A percentile compares a stretch with the other conserved stretches of the same genome.
Evolutionary conservation across 768 basidiomycete genomes (phyloP).

Genomic region (Lactifluus subvellereus): DNA sequence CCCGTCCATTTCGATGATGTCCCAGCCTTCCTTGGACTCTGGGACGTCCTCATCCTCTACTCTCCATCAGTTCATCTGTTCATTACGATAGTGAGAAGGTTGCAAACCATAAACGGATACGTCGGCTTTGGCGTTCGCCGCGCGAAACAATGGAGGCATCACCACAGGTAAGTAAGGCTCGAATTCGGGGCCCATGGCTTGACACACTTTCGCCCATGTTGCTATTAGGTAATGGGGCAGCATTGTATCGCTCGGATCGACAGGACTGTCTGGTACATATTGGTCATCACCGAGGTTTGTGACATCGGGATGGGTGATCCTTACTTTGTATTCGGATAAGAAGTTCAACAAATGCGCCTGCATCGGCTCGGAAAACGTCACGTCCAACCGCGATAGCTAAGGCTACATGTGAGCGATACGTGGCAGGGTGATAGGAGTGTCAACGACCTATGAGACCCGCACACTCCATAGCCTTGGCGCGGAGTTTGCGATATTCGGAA

Average conservation of each 20-base stretch:
- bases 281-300: background rate
- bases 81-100: background rate
- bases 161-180: conserved; percentile 82
- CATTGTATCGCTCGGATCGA: conserved; percentile 68
- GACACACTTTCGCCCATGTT: conserved; percentile 87
- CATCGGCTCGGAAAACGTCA: conserved; percentile 72
- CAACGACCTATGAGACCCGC: conserved; percentile 73
- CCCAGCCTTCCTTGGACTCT: conserved; percentile 69
- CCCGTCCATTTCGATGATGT: conserved; percentile 72
- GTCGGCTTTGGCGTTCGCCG: conserved; percentile 77
- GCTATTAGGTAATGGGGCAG: conserved; percentile 70
- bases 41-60: conserved; percentile 49
- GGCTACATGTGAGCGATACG: background rate
- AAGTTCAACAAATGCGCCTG: conserved; percentile 61
- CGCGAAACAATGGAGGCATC: conserved; percentile 69
- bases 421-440: background rate
- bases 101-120: conserved; percentile 62
- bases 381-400: conserved; percentile 82
- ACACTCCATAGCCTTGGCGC: conserved; percentile 88
- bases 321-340: conserved; percentile 74
- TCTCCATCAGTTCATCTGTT: background rate
- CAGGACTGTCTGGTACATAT: conserved; percentile 48
- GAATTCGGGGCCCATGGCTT: conserved; percentile 78
- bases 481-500: conserved; percentile 57
- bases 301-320: conserved; percentile 21